A percentile compares a stretch with the other conserved stretches of the same genome.
These are phyloP conservation scores for Pueraria montana DNA, from an alignment of 306 rosid genomes.

Conservation along the genomic window DNA sequence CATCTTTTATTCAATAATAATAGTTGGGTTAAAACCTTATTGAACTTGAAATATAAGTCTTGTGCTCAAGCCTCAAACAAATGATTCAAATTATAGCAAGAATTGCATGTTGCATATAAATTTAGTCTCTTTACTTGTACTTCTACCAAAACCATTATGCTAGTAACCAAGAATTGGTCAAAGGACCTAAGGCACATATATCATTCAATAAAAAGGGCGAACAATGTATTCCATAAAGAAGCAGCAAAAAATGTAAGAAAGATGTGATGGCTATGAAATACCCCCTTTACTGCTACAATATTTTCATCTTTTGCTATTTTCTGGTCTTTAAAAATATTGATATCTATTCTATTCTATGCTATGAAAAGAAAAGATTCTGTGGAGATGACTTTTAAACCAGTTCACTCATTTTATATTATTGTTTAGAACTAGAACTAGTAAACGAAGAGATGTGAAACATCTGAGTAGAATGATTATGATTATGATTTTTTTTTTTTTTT, in stretches of 20 bases:
- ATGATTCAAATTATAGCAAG: slow-evolving; percentile 25
- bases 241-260: neutral
- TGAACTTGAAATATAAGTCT: slow-evolving; percentile 10
- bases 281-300: neutral
- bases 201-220: neutral
- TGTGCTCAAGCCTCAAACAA: slow-evolving; percentile 19
- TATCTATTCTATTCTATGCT: neutral
- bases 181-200: slow-evolving; percentile 5
- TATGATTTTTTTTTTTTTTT: too few relatives aligned
- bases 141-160: slow-evolving; percentile 1
- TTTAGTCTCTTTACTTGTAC: neutral
- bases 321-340: neutral
- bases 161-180: slow-evolving; percentile 17
- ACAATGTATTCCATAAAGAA: slow-evolving; percentile 19
- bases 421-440: neutral
- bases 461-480: neutral
- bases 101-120: neutral
- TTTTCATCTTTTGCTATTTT: neutral
- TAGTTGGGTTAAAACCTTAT: neutral
- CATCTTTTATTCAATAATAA: slow-evolving; percentile 6
- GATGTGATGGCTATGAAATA: neutral
- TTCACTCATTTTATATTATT: neutral
- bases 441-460: slow-evolving; percentile 2
- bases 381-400: slow-evolving; percentile 1
- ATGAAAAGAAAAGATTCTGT: neutral